phyloP scores from a whole-genome alignment of 306 rosid species.

The Prosopis cineraria region DNA sequence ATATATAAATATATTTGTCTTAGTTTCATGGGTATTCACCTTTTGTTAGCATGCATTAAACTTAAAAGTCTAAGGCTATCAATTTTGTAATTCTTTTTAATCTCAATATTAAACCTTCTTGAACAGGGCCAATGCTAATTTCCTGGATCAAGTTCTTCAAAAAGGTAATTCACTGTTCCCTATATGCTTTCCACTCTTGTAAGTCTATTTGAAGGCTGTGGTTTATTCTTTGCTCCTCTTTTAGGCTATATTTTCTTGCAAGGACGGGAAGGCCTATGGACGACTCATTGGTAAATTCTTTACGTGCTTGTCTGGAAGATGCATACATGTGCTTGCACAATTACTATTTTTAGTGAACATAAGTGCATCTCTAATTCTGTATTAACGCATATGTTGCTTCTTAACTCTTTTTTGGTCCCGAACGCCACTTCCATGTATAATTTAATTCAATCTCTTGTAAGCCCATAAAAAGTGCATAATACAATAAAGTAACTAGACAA shows the following conservation, averaged over 20 bases:
- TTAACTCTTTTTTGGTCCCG: background rate
- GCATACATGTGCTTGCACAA: background rate
- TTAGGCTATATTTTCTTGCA: conserved; percentile 67
- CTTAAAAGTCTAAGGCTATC: conserved; percentile 29
- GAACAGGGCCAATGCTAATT: conserved; percentile 67
- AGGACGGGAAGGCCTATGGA: conserved; percentile 65
- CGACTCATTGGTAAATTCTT: conserved; percentile 68
- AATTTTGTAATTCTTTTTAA: conserved; percentile 30
- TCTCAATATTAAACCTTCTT: conserved; percentile 31
- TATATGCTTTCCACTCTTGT: conserved; percentile 24
- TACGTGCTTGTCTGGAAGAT: conserved; percentile 20
- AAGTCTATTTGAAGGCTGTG: conserved; percentile 27
- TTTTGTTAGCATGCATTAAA: conserved; percentile 15
- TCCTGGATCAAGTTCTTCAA: conserved; percentile 70
- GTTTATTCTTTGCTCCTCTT: conserved; percentile 30
- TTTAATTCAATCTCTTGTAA: background rate
- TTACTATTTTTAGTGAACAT: conserved; percentile 10
- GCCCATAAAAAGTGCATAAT: no score
- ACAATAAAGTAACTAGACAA: no score
- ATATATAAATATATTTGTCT: background rate
- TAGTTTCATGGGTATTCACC: conserved; percentile 20
- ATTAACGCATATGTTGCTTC: background rate
- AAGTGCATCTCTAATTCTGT: background rate
- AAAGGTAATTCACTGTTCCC: conserved; percentile 52
- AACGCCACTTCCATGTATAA: conserved; percentile 3